Percentiles rank a stretch among this genome's conserved stretches.
These are phyloP conservation scores for Thermomucor indicae-seudaticae DNA, from an alignment of 371 early-diverging fungal genomes.

Conservation along the genomic window DNA sequence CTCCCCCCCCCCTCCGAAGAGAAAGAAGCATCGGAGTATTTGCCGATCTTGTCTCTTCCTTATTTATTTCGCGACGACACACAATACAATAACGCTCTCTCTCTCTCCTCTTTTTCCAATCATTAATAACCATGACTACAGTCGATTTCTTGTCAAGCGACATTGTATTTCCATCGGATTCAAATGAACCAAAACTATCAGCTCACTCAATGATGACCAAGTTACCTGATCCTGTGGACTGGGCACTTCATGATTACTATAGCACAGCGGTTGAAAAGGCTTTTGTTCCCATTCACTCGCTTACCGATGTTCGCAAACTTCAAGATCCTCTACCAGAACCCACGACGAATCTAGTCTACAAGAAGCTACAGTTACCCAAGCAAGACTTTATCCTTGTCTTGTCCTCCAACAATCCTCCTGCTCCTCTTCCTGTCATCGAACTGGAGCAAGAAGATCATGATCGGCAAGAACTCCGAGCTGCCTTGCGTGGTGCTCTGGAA, in stretches of 20 bases:
- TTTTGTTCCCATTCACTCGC: slow-evolving; percentile 2
- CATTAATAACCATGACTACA: slow-evolving; percentile 4
- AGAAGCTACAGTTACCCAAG: too few relatives aligned
- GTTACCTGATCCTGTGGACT: slow-evolving; percentile 28
- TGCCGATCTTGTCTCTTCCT: too few relatives aligned
- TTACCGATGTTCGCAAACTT: slow-evolving; percentile 10
- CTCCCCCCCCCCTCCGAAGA: too few relatives aligned
- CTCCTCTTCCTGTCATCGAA: neutral
- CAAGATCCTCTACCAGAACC: slow-evolving; percentile 5
- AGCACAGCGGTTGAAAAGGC: slow-evolving; percentile 26
- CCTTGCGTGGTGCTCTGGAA: slow-evolving; percentile 22
- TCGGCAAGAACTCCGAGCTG: slow-evolving; percentile 17
- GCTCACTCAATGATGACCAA: slow-evolving; percentile 8
- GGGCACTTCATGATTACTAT: slow-evolving; percentile 33
- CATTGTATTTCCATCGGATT: slow-evolving; percentile 38
- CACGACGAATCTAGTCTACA: too few relatives aligned
- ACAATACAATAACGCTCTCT: neutral
- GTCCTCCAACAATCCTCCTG: neutral
- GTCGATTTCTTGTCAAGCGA: slow-evolving; percentile 28
- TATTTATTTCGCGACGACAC: too few relatives aligned
- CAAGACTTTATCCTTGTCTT: slow-evolving; percentile 8
- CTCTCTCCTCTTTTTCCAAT: slow-evolving; percentile 2
- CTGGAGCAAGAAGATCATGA: too few relatives aligned
- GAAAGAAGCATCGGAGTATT: too few relatives aligned
- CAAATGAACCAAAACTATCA: slow-evolving; percentile 31